A percentile compares a stretch with the other conserved stretches of the same genome.
phyloP scores from a whole-genome alignment of 495 filamentous ascomycete genomes.

The Penicillium daleae region DNA sequence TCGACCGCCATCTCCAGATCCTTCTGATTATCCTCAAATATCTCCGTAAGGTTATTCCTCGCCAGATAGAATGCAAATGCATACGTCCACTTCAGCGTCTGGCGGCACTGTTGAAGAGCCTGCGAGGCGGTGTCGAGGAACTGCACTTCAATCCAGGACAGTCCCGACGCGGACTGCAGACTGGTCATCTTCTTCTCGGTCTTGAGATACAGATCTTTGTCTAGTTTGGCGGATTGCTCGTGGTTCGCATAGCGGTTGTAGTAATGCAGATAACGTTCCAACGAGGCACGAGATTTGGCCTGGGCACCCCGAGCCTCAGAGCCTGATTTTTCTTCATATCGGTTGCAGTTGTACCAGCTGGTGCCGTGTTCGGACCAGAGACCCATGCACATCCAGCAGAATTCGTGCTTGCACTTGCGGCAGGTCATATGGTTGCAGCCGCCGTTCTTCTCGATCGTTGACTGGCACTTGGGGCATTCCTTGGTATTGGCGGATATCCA shows the following conservation, averaged over 20 bases:
- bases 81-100: conserved; percentile 99
- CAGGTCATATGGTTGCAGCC: conserved; percentile 99
- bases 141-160: conserved; percentile 99
- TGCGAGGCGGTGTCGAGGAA: conserved; percentile 92
- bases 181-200: conserved; percentile 99
- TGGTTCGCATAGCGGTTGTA: conserved; percentile 99
- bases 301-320: conserved; percentile 87
- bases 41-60: conserved; percentile 92
- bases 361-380: conserved; percentile 98
- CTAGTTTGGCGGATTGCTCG: conserved; percentile 94
- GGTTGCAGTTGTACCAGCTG: conserved; percentile 99
- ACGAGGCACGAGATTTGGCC: conserved; percentile 81
- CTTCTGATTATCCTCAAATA: conserved; percentile 98
- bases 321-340: conserved; percentile 94
- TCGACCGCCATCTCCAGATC: conserved; percentile 97
- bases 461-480: conserved; percentile 92
- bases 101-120: conserved; percentile 91
- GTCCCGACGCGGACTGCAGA: conserved; percentile 86
- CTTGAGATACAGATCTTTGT: conserved; percentile 94
- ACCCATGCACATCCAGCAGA: conserved; percentile 99
- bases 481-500: conserved; percentile 99
- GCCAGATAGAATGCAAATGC: conserved; percentile 97
- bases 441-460: conserved; percentile 98
- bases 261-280: conserved; percentile 96
- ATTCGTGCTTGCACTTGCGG: conserved; percentile 96